A percentile compares a stretch with the other conserved stretches of the same genome.
phyloP scores from a whole-genome alignment of 192 early-diverging fungal species.

The Endogone sp. region DNA sequence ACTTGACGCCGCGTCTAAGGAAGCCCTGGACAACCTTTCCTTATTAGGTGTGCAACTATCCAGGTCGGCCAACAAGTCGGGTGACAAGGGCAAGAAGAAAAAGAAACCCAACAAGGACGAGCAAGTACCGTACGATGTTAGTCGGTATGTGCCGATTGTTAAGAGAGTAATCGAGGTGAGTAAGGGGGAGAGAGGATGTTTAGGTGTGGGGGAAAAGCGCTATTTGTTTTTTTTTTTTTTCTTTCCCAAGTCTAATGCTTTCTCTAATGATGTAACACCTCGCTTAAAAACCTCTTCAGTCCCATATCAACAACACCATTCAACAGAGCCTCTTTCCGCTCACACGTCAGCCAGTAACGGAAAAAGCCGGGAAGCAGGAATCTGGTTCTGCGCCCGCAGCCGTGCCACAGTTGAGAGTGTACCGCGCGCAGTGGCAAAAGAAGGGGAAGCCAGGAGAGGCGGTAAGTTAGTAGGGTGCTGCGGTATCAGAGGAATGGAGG shows the following conservation, averaged over 20 bases:
- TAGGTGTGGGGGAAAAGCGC: too few relatives aligned
- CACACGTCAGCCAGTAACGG: not conserved
- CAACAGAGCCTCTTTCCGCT: not conserved
- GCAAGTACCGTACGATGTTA: conserved; percentile 59
- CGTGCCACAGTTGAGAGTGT: not conserved
- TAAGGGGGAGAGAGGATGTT: too few relatives aligned
- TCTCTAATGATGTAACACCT: not conserved
- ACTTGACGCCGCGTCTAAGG: conserved; percentile 61
- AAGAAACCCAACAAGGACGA: conserved; percentile 46
- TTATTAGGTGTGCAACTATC: conserved; percentile 63
- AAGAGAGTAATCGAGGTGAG: conserved; percentile 54
- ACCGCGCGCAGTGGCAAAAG: conserved; percentile 3
- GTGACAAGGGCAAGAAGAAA: conserved; percentile 44
- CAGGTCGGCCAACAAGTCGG: conserved; percentile 32
- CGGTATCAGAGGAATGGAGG: not conserved
- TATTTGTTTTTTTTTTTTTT: not conserved
- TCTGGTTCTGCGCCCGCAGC: not conserved
- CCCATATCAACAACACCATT: conserved; percentile 1
- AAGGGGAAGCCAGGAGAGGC: not conserved
- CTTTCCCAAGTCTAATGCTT: not conserved
- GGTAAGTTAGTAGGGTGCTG: not conserved
- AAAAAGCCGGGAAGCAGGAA: not conserved
- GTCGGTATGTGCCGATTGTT: conserved; percentile 68
- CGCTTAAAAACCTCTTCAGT: not conserved
- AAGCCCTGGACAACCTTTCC: conserved; percentile 73